These are phyloP conservation scores for Oryza punctata DNA, from an alignment of 176 grass and related monocot species.

Conservation along the genomic window DNA sequence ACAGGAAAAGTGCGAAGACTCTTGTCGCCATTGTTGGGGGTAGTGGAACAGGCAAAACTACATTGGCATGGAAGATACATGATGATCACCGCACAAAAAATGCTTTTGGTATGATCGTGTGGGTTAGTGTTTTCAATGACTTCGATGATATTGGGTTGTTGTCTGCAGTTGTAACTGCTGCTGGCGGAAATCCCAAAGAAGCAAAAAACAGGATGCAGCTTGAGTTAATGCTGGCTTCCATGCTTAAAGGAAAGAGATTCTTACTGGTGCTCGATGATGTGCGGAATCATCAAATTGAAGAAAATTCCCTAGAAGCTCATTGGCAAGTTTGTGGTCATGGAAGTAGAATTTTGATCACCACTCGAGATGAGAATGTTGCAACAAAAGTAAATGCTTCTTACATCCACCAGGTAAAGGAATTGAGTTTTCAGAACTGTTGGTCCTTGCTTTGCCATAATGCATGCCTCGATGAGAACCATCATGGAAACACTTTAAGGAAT, in stretches of 20 bases:
- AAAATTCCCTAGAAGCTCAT: slow-evolving; percentile 35
- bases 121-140: slow-evolving; percentile 36
- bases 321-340: slow-evolving; percentile 36
- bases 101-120: slow-evolving; percentile 42
- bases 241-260: slow-evolving; percentile 52
- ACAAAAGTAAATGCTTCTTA: slow-evolving; percentile 34
- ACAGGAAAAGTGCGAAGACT: slow-evolving; percentile 26
- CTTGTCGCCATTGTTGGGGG: slow-evolving; percentile 36
- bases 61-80: slow-evolving; percentile 45
- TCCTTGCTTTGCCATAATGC: slow-evolving; percentile 48
- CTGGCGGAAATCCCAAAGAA: slow-evolving; percentile 45
- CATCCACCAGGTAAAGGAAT: slow-evolving; percentile 32
- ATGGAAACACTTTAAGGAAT: slow-evolving; percentile 32
- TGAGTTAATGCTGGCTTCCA: slow-evolving; percentile 44
- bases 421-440: slow-evolving; percentile 47
- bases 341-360: slow-evolving; percentile 56
- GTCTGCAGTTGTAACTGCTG: slow-evolving; percentile 39
- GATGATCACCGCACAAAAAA: slow-evolving; percentile 37
- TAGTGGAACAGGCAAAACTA: slow-evolving; percentile 56
- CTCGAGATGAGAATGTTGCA: slow-evolving; percentile 41
- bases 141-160: slow-evolving; percentile 43
- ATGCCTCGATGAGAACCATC: slow-evolving; percentile 14
- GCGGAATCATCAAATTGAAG: slow-evolving; percentile 29
- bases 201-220: slow-evolving; percentile 40
- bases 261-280: slow-evolving; percentile 57